Percentiles rank a stretch among this genome's conserved stretches.
Conservation (phyloP, 2,329 filamentous ascomycete species). For the Diaporthe velutina region DNA sequence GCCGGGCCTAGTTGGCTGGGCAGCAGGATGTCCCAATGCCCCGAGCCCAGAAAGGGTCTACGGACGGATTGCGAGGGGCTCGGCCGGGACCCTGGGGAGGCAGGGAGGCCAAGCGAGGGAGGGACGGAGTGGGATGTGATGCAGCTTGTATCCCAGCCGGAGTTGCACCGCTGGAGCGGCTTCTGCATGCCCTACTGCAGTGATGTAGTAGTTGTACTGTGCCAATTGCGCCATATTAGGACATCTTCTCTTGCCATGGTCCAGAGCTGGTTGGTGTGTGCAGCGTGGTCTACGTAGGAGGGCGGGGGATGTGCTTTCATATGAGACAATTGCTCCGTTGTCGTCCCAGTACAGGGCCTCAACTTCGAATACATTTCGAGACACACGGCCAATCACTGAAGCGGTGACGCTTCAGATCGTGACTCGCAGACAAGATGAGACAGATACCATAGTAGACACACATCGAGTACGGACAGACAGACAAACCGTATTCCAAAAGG, state of each 20-base stretch:
- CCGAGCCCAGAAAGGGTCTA: slow-evolving; percentile 13
- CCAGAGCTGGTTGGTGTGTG: background rate
- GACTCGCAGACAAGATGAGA: slow-evolving; percentile 25
- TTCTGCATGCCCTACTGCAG: slow-evolving; percentile 24
- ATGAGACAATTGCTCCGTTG: background rate
- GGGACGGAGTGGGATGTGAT: slow-evolving; percentile 1
- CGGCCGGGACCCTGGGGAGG: slow-evolving; percentile 4
- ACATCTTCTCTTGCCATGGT: background rate
- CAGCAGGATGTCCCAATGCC: background rate
- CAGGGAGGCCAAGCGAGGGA: slow-evolving; percentile 17
- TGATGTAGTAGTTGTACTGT: slow-evolving; percentile 1
- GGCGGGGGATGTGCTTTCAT: background rate
- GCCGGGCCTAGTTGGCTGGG: slow-evolving; percentile 14
- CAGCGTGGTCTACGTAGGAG: background rate
- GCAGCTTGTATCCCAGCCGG: slow-evolving; percentile 17
- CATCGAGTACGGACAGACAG: background rate
- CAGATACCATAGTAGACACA: background rate
- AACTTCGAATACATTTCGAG: background rate
- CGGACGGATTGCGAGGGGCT: slow-evolving; percentile 7
- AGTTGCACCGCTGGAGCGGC: slow-evolving; percentile 8
- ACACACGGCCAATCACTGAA: background rate
- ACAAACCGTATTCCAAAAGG: background rate
- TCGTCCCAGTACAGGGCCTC: slow-evolving; percentile 10
- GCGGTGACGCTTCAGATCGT: background rate
- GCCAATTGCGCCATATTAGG: slow-evolving; percentile 32